These are phyloP conservation scores for Rosa lucieae DNA, from an alignment of 306 rosid species.

Conservation along the genomic window DNA sequence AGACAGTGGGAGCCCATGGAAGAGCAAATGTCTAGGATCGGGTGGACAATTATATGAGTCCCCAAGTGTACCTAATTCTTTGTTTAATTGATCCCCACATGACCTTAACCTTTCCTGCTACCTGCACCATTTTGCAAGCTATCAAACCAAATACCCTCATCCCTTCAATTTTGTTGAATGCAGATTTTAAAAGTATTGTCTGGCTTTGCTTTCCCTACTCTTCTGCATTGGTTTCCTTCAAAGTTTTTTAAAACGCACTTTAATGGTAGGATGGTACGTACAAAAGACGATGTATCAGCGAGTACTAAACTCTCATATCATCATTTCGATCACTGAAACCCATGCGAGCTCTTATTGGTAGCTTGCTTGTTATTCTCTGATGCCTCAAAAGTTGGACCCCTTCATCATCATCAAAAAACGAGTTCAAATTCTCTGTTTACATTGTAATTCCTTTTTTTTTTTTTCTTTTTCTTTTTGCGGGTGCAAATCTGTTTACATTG, in stretches of 20 bases:
- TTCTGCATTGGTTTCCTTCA: slow-evolving; percentile 36
- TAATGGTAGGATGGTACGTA: slow-evolving; percentile 44
- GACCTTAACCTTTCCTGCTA: slow-evolving; percentile 23
- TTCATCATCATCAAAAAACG: background rate
- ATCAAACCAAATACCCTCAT: background rate
- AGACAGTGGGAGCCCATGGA: slow-evolving; percentile 62
- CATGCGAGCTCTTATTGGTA: slow-evolving; percentile 29
- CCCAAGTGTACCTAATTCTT: slow-evolving; percentile 49
- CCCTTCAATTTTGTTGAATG: background rate
- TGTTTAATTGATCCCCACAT: slow-evolving; percentile 48
- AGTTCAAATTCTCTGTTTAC: background rate
- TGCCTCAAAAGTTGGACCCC: background rate
- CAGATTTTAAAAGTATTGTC: background rate
- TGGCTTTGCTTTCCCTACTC: background rate
- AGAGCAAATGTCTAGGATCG: slow-evolving; percentile 64
- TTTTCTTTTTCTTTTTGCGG: too few relatives aligned
- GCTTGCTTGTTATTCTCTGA: slow-evolving; percentile 7
- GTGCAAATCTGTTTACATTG: too few relatives aligned
- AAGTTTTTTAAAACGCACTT: slow-evolving; percentile 40
- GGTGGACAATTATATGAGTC: slow-evolving; percentile 69
- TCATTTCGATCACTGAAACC: slow-evolving; percentile 61
- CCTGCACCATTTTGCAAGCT: slow-evolving; percentile 48
- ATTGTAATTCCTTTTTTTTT: background rate
- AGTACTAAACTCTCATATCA: slow-evolving; percentile 8
- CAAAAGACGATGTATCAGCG: slow-evolving; percentile 39